A percentile compares a stretch with the other conserved stretches of the same genome.
Evolutionary conservation across 2,329 filamentous ascomycete species (phyloP).

Genomic region (Stachybotrys elegans): DNA sequence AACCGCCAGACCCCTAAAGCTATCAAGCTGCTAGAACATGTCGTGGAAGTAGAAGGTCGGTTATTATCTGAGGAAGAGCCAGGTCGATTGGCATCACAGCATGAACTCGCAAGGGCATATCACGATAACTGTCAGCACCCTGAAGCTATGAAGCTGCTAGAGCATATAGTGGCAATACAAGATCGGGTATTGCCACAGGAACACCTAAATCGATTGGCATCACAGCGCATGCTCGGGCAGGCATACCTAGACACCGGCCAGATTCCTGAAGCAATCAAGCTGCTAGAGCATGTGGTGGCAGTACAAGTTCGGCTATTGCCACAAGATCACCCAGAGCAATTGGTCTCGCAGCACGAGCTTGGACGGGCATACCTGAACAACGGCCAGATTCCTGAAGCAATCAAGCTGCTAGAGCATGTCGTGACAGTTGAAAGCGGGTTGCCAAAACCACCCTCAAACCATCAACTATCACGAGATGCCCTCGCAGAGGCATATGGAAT

Average conservation of each 20-base stretch:
- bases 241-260: neutral
- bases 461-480: no score
- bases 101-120: neutral
- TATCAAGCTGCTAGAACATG: neutral
- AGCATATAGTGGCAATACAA: slow-evolving; percentile 3
- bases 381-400: neutral
- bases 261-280: slow-evolving; percentile 3
- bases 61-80: neutral
- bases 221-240: slow-evolving; percentile 3
- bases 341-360: slow-evolving; percentile 6
- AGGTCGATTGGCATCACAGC: neutral
- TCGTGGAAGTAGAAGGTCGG: neutral
- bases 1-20: neutral
- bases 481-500: no score
- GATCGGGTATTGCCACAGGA: slow-evolving; percentile 5
- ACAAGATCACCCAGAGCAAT: neutral
- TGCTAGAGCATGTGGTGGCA: slow-evolving; percentile 4
- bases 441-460: no score
- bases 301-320: neutral
- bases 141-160: slow-evolving; percentile 1
- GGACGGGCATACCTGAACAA: neutral
- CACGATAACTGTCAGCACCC: neutral
- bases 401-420: slow-evolving; percentile 1
- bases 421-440: no score
- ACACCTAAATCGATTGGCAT: slow-evolving; percentile 5